These are phyloP conservation scores for Annulohypoxylon bovei DNA, from an alignment of 495 filamentous ascomycete genomes.

Conservation along the genomic window DNA sequence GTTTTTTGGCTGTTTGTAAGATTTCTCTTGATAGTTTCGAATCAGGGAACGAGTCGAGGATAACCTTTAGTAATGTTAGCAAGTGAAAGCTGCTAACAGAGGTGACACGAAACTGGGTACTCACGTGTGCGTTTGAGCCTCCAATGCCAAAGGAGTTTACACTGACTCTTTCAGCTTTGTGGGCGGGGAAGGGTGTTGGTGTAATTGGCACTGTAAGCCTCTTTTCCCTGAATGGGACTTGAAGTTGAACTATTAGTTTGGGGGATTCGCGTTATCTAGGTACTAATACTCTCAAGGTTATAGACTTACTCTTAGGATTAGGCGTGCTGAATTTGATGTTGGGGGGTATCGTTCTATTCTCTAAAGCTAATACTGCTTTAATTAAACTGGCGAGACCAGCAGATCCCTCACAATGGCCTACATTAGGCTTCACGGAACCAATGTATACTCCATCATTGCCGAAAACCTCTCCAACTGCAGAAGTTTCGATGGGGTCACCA, in stretches of 20 bases:
- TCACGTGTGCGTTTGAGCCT: slow-evolving; percentile 60
- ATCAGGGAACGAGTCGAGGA: slow-evolving; percentile 49
- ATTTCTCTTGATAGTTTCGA: not conserved
- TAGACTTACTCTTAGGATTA: slow-evolving; percentile 45
- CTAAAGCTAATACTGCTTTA: slow-evolving; percentile 60
- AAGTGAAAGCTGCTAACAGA: not conserved
- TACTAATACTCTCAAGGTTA: not conserved
- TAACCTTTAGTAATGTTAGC: slow-evolving; percentile 22
- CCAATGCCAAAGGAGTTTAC: slow-evolving; percentile 63
- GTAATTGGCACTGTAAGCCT: slow-evolving; percentile 39
- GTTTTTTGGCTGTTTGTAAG: not conserved
- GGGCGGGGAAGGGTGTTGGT: slow-evolving; percentile 33
- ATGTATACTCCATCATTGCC: slow-evolving; percentile 51
- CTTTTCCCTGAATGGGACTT: slow-evolving; percentile 40
- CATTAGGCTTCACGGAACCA: slow-evolving; percentile 63
- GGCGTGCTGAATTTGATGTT: slow-evolving; percentile 48
- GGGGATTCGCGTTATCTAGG: not conserved
- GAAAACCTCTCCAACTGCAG: slow-evolving; percentile 47
- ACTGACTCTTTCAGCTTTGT: slow-evolving; percentile 43
- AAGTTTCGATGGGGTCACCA: slow-evolving; percentile 52
- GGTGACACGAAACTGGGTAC: not conserved
- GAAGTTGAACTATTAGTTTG: slow-evolving; percentile 14
- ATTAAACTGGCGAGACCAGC: slow-evolving; percentile 60
- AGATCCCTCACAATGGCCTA: slow-evolving; percentile 62
- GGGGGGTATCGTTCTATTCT: slow-evolving; percentile 53